These are phyloP conservation scores for Amanita thiersii DNA, from an alignment of 768 basidiomycete species.

Conservation along the genomic window DNA sequence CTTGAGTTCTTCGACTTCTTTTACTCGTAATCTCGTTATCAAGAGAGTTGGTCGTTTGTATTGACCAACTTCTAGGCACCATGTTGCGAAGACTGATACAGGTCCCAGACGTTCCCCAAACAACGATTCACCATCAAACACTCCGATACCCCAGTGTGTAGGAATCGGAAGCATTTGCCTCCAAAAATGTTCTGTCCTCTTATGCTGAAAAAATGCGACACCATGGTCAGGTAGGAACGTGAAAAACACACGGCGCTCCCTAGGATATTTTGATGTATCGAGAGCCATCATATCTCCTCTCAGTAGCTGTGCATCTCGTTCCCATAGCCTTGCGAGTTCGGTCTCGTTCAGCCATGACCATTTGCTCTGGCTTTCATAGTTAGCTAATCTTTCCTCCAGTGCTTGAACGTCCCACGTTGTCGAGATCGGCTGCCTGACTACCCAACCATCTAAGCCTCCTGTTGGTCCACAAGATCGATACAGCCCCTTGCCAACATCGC, in stretches of 20 bases:
- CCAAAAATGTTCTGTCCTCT: slow-evolving; percentile 20
- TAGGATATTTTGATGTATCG: neutral
- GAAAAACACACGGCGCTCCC: slow-evolving; percentile 16
- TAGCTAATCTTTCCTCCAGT: neutral
- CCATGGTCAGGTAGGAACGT: slow-evolving; percentile 36
- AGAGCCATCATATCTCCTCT: slow-evolving; percentile 19
- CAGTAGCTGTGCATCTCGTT: slow-evolving; percentile 28
- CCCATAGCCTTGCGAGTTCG: slow-evolving; percentile 29
- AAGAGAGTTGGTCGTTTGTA: slow-evolving; percentile 26
- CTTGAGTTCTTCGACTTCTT: slow-evolving; percentile 20
- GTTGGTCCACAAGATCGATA: slow-evolving; percentile 34
- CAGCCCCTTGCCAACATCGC: slow-evolving; percentile 40
- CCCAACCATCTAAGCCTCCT: slow-evolving; percentile 33
- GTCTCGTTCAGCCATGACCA: slow-evolving; percentile 29
- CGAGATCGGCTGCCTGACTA: slow-evolving; percentile 23
- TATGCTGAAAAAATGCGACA: slow-evolving; percentile 37
- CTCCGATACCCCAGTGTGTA: slow-evolving; percentile 22
- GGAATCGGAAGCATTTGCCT: slow-evolving; percentile 12
- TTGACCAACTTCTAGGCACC: slow-evolving; percentile 31
- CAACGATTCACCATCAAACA: neutral
- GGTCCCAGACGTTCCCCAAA: slow-evolving; percentile 6
- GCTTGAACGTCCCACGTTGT: slow-evolving; percentile 30
- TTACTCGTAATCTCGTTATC: slow-evolving; percentile 35
- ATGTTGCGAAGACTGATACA: slow-evolving; percentile 27
- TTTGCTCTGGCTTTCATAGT: slow-evolving; percentile 6